Conservation (phyloP, 2,329 filamentous ascomycete species). For the Colletotrichum sp. region DNA sequence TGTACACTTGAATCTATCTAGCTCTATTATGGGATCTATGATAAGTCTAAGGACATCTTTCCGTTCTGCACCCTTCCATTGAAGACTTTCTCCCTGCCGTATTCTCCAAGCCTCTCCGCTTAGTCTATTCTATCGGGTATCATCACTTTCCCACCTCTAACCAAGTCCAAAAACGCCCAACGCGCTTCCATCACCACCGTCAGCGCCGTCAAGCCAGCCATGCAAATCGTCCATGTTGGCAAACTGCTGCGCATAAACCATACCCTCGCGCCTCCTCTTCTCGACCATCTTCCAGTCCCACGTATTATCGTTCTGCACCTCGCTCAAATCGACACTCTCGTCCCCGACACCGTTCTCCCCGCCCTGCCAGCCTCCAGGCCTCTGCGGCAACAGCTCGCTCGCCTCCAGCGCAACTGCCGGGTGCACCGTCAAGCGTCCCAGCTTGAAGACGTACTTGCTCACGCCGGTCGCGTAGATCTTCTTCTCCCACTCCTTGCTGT, state of each 20-base stretch:
- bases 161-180: constrained; percentile 54
- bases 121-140: constrained; percentile 11
- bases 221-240: constrained; percentile 60
- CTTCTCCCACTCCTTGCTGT: constrained; percentile 59
- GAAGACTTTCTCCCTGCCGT: too few relatives aligned
- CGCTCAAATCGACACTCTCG: constrained; percentile 40
- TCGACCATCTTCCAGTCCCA: constrained; percentile 68
- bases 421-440: constrained; percentile 82
- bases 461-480: constrained; percentile 74
- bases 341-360: constrained; percentile 48
- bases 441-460: constrained; percentile 84
- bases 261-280: constrained; percentile 57
- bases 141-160: constrained; percentile 23
- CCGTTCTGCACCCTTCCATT: not conserved
- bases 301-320: constrained; percentile 37
- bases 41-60: not conserved
- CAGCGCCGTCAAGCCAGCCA: constrained; percentile 57
- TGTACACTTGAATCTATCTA: not conserved
- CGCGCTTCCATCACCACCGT: constrained; percentile 54
- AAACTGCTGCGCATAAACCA: constrained; percentile 61
- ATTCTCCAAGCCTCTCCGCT: not conserved
- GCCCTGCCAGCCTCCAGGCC: constrained; percentile 69
- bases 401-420: constrained; percentile 77
- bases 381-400: constrained; percentile 75
- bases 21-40: not conserved